Percentiles rank a stretch among this genome's conserved stretches.
Evolutionary conservation across 768 basidiomycete genomes (phyloP).

Genomic region (Lenzites betulinus): DNA sequence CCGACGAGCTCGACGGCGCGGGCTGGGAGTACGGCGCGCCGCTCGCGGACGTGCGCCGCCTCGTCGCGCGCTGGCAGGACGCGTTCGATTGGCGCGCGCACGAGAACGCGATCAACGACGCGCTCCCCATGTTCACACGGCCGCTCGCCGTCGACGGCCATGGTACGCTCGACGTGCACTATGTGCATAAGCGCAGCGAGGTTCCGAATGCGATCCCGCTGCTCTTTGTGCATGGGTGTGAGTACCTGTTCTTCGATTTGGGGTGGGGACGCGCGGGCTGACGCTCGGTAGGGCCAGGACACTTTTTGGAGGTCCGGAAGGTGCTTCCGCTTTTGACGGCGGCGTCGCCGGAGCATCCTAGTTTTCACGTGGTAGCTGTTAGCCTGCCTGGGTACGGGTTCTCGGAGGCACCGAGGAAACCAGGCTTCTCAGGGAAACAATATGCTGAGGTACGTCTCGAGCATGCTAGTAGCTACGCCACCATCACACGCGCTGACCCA

Average conservation of each 20-base stretch:
- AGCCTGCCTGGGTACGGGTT: conserved; percentile 64
- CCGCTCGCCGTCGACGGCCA: conserved; percentile 49
- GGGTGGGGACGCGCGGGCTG: neutral
- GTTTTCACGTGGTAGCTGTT: conserved; percentile 61
- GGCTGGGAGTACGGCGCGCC: conserved; percentile 40
- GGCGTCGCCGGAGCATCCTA: conserved; percentile 35
- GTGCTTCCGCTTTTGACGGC: conserved; percentile 53
- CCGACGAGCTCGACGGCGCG: conserved; percentile 26
- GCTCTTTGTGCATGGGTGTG: conserved; percentile 62
- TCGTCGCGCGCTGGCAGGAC: conserved; percentile 50
- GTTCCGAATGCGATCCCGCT: conserved; percentile 50
- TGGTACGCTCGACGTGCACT: conserved; percentile 53
- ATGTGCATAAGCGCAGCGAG: conserved; percentile 54
- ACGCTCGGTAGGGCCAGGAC: conserved; percentile 59
- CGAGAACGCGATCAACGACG: conserved; percentile 52
- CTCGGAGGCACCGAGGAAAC: conserved; percentile 54
- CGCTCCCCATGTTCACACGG: conserved; percentile 54
- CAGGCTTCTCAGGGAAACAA: conserved; percentile 50
- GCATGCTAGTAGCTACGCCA: too few species aligned
- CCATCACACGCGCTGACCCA: too few species aligned
- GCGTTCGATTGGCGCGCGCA: conserved; percentile 57
- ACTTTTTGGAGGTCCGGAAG: conserved; percentile 57
- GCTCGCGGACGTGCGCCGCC: conserved; percentile 47
- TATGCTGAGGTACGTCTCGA: conserved; percentile 49
- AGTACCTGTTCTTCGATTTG: too few species aligned